phyloP scores from a whole-genome alignment of 345 rosid genomes.

The Populus ilicifolia region DNA sequence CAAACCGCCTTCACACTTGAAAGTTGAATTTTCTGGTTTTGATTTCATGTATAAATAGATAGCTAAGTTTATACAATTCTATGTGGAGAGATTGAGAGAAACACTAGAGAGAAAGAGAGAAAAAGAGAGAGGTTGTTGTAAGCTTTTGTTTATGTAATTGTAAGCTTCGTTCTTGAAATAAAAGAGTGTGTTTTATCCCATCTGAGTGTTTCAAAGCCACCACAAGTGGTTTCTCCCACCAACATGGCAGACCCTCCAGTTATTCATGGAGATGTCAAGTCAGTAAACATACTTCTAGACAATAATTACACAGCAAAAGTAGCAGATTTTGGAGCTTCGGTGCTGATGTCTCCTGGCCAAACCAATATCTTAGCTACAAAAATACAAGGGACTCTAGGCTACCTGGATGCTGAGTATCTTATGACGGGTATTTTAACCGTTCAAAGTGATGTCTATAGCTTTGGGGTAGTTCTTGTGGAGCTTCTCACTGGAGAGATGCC shows the following conservation, averaged over 20 bases:
- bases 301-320: constrained; percentile 29
- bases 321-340: constrained; percentile 37
- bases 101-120: too few relatives aligned
- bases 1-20: too few relatives aligned
- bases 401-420: constrained; percentile 36
- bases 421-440: constrained; percentile 19
- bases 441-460: constrained; percentile 36
- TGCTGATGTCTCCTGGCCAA: constrained; percentile 16
- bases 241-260: constrained; percentile 36
- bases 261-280: constrained; percentile 37
- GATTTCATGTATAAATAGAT: too few relatives aligned
- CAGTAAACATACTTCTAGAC: constrained; percentile 33
- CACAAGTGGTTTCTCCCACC: too few relatives aligned
- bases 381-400: constrained; percentile 32
- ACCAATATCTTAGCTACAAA: background rate
- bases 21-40: too few relatives aligned
- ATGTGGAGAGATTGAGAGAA: too few relatives aligned
- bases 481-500: constrained; percentile 21
- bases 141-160: too few relatives aligned
- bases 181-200: too few relatives aligned
- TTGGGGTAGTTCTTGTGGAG: constrained; percentile 33
- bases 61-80: too few relatives aligned
- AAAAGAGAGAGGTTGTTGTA: too few relatives aligned
- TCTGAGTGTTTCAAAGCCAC: too few relatives aligned
- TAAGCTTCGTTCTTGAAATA: too few relatives aligned